Base-by-base conservation (phyloP, 495 filamentous ascomycete genomes). In the Lophiostoma macrostomum region DNA sequence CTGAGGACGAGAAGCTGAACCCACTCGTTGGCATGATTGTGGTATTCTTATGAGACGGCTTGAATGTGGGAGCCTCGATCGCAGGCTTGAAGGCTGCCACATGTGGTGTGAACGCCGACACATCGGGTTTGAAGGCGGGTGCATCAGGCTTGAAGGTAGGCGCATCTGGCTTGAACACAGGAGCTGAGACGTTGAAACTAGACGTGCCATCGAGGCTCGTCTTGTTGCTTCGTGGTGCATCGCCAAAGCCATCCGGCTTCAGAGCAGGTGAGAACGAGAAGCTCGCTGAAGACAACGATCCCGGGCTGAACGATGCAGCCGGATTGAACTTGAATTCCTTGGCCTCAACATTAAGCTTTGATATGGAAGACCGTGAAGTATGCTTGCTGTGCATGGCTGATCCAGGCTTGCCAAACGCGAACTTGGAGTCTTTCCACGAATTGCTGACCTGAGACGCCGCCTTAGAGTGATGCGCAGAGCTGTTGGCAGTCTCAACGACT, bases 261-360 rank as follows among this genome's bases (percentile, higher is more conserved):
- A 46, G 20, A 31, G 34, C 58, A 38, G 79, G 76, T 57, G 83
- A 78, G 67, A 84, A 80, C 4, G 70, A 72, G 53, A 71, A 79
- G 40, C 71, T 71, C 30, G n/a, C n/a, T n/a, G 73, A 72, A 50
- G 74, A 62, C 28, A 76, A 73, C 32, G 76, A 72, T n/a, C 75
- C 73, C 1, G 88, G 79, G 30, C 73, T 75, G 65, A 86, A 87
- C 1, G 78, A 67, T 45, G 69, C 81, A 14, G 70, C 72, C 4
- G 88, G 87, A 50, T 93, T 83, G 66, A 86, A 86, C 57, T 82
- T 88, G 68, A 96, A 96, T 61, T 91, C 89, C 41, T 86, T 85
- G 0, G 93, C 91, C 47, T 81, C 83, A 31, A 90, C 88, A 56
- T 98, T 96, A 38, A 96, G 73, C 50, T 82, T 88, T 0, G 88